Conservation (phyloP, 805 yeast species). For the Zygosaccharomyces siamensis region DNA sequence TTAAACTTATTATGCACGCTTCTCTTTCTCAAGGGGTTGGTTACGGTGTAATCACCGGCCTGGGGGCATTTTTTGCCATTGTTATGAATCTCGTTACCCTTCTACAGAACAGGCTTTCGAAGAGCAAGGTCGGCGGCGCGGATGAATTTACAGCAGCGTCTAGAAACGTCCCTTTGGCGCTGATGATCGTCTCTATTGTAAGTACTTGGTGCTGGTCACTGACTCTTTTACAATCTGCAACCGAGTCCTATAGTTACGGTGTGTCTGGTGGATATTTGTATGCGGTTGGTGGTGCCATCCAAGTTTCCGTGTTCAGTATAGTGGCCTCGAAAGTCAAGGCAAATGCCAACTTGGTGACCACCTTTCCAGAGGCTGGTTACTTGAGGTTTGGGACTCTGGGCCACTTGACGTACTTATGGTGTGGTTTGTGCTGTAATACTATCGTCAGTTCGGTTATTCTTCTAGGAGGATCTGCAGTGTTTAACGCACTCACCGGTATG, state of each 20-base stretch:
- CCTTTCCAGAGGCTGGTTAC: conserved; percentile 40
- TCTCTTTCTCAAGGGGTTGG: conserved; percentile 24
- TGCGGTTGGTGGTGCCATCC: conserved; percentile 26
- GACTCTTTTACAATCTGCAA: conserved; percentile 32
- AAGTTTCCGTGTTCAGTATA: conserved; percentile 36
- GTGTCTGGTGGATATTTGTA: conserved; percentile 33
- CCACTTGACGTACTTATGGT: conserved; percentile 38
- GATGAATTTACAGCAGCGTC: conserved; percentile 45
- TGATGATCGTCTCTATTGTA: conserved; percentile 42
- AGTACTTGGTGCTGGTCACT: conserved; percentile 40
- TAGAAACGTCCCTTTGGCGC: conserved; percentile 41
- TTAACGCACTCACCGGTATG: conserved; percentile 42
- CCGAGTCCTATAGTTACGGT: conserved; percentile 31
- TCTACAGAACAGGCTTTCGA: conserved; percentile 36
- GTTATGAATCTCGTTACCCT: conserved; percentile 40
- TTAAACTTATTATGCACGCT: conserved; percentile 7
- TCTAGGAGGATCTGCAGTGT: conserved; percentile 43
- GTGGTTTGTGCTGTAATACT: conserved; percentile 40
- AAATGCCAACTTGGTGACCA: conserved; percentile 38
- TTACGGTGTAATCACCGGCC: conserved; percentile 34
- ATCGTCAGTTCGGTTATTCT: conserved; percentile 40
- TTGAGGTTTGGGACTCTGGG: conserved; percentile 40
- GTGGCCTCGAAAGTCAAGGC: conserved; percentile 37
- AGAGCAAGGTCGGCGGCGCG: conserved; percentile 25
- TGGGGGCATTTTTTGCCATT: conserved; percentile 42